Base-by-base conservation (phyloP, 1,284 basidiomycete species). In the Leccinum griseonigrum region DNA sequence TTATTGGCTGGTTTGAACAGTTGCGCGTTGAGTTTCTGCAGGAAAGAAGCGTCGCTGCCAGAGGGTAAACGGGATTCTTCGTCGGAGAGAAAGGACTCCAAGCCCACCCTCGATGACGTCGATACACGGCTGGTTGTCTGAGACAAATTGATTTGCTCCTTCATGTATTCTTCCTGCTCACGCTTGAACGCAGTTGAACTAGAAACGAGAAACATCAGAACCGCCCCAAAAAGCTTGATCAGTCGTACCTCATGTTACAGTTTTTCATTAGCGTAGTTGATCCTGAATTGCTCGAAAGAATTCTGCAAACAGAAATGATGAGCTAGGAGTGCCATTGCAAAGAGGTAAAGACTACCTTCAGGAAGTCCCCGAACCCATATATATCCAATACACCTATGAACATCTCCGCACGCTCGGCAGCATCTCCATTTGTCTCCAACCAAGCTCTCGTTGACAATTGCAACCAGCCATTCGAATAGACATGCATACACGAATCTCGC, bases 231-330 rank as follows among this genome's bases (percentile, higher is more conserved):
- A 13, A 18, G 48, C 26, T 14, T 18, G n/a, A 31, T 10, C 54
- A 18, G 36, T 65, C 75, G 40, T 67, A 92, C 93, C 85, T 97
- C 94, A 75, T 97, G 95, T 69, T 97, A 95, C 36, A 97, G 77
- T 75, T 99, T 98, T 78, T 99, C 97, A 72, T 99, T 99, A 53
- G 97, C 97, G 76, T 98, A 99, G 75, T 99, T 99, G 81, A 99
- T 99, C 76, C 96, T 98, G 79, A 99, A 99, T 79, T 99, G 97
- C 77, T 99, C 97, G 74, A 98, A 99, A 10, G 95, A 97, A 77
- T 98, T 98, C 90, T 91, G 67, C 28, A 53, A 26, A 26, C 52
- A 57, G 16, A 14, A 29, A 60, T 26, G 32, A 58, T 38, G 50
- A 65, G 63, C 22, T 31, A 22, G 34, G 26, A 52, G 43, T 18